phyloP scores from a whole-genome alignment of 345 rosid species.

The Cardiospermum halicacabum region DNA sequence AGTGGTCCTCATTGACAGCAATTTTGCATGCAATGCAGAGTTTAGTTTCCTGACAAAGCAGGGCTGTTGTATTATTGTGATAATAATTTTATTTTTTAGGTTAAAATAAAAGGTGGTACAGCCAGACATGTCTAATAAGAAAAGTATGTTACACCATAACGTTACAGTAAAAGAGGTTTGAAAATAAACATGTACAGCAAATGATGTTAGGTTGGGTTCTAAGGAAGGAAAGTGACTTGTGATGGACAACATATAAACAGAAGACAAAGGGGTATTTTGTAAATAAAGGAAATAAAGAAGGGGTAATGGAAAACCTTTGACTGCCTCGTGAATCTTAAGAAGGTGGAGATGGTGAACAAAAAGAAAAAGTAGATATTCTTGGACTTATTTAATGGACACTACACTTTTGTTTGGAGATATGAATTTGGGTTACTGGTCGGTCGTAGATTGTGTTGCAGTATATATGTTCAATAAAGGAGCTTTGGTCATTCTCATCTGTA shows the following conservation, averaged over 20 bases:
- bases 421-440: not conserved
- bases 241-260: not conserved
- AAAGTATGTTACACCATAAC: not conserved
- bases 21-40: not conserved
- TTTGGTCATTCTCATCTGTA: not conserved
- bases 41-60: no score
- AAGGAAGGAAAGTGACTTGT: constrained; percentile 19
- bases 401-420: not conserved
- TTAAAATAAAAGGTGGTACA: no score
- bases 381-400: constrained; percentile 25
- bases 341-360: constrained; percentile 12
- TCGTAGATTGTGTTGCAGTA: not conserved
- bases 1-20: not conserved
- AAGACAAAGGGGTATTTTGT: not conserved
- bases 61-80: no score
- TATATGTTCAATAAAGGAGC: no score
- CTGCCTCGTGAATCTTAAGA: constrained; percentile 39
- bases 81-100: no score
- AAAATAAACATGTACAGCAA: not conserved
- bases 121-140: not conserved
- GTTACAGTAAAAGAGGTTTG: not conserved
- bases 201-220: not conserved
- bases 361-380: constrained; percentile 28
- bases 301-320: constrained; percentile 29
- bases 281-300: not conserved